Conservation (phyloP, 108 stramenopile genomes). For the Nitzschia putrida region DNA sequence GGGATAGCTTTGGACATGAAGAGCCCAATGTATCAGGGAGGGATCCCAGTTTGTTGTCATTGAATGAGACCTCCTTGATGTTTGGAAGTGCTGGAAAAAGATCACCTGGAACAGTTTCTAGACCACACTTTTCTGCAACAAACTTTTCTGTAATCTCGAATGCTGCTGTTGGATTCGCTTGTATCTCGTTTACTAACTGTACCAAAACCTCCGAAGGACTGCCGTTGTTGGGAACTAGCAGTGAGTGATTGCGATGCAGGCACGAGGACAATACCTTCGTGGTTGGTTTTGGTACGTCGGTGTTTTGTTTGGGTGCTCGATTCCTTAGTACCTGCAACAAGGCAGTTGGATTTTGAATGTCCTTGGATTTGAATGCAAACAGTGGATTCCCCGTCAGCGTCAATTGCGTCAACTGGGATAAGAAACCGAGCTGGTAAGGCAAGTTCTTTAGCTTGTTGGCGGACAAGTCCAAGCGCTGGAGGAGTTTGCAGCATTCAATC, state of each 20-base stretch:
- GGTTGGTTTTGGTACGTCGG: neutral
- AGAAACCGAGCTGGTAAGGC: slow-evolving; percentile 34
- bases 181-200: neutral
- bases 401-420: slow-evolving; percentile 8
- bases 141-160: slow-evolving; percentile 9
- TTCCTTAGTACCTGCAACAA: slow-evolving; percentile 20
- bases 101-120: slow-evolving; percentile 22
- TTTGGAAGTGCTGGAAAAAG: slow-evolving; percentile 20
- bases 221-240: neutral
- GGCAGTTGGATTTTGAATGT: slow-evolving; percentile 3
- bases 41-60: slow-evolving; percentile 2
- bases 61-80: slow-evolving; percentile 15
- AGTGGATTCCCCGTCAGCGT: slow-evolving; percentile 29
- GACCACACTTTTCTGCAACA: slow-evolving; percentile 9
- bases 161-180: neutral
- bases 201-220: neutral
- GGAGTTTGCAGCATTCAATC: neutral
- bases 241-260: neutral
- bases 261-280: neutral
- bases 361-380: slow-evolving; percentile 7
- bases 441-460: slow-evolving; percentile 34
- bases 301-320: slow-evolving; percentile 24
- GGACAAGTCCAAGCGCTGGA: slow-evolving; percentile 29
- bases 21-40: slow-evolving; percentile 10
- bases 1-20: slow-evolving; percentile 11